Base-by-base conservation (phyloP, 2,329 filamentous ascomycete genomes). In the Talaromyces sp. region DNA sequence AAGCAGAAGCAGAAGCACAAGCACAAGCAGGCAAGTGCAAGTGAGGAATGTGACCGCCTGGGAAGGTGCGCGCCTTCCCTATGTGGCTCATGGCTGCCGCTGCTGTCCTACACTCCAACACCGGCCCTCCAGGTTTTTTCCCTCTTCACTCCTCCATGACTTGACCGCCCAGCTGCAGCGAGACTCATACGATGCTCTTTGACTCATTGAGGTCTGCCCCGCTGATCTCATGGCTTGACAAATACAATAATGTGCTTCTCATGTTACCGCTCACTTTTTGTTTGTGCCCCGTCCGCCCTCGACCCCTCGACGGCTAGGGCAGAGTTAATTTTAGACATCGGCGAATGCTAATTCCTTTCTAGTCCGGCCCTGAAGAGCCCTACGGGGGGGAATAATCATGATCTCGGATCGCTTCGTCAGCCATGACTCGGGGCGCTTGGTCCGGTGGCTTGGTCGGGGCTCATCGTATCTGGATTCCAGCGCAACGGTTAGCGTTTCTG, bases 401-500 rank as follows among this genome's bases (percentile, higher is more conserved):
- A 11, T 46, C 21, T 13, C 19, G 19, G 43, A 24, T 46, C 9
- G 19, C 43, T 24, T 24, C 24, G 9, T 46, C 11, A 9, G 43
- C 43, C 43, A 43, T 43, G 41, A 43, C 41, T 43, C 41, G 19
- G 43, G 11, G 11, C 10, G n/a, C 2, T 46, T 11, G 43, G 19
- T 21, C 43, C 43, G 10, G 43, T 46, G 43, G 43, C 43, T 46
- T 46, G 43, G 19, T 10, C 9, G 0, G 2, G 10, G 27, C 19
- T 4, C 27, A 52, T 9, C 49, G 49, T 27, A 54, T 49, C 46
- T 46, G 55, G 41, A 57, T 56, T 57, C 46, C 32, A 59, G 31
- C 56, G 55, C 57, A 62, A 62, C 60, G 60, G 60, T 55, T 62
- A 13, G 43, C 32, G 46, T 56, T 59, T 62, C 26, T 62, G 60